These are phyloP conservation scores for Suillus ampliporus DNA, from an alignment of 768 basidiomycete species.

Conservation along the genomic window DNA sequence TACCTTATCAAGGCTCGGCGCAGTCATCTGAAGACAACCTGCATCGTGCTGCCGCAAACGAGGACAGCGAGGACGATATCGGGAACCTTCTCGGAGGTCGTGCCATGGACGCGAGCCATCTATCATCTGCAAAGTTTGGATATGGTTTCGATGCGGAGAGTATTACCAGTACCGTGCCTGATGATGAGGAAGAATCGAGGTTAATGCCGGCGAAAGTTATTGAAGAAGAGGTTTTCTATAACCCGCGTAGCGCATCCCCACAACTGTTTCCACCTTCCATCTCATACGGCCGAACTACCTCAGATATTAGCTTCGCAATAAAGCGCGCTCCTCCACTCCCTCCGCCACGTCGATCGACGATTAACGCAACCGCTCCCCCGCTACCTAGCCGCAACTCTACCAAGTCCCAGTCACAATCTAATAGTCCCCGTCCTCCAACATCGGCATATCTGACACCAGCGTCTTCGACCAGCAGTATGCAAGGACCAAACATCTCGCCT, in stretches of 20 bases:
- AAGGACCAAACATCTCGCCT: slow-evolving; percentile 57
- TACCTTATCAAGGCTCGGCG: slow-evolving; percentile 31
- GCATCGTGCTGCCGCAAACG: slow-evolving; percentile 15
- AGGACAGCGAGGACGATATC: slow-evolving; percentile 30
- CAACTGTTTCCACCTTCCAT: slow-evolving; percentile 22
- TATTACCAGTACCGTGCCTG: slow-evolving; percentile 47
- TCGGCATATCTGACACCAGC: slow-evolving; percentile 35
- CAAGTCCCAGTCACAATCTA: slow-evolving; percentile 24
- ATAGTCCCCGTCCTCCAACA: slow-evolving; percentile 23
- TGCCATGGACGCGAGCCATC: slow-evolving; percentile 18
- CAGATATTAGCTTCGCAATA: slow-evolving; percentile 23
- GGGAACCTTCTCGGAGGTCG: slow-evolving; percentile 15
- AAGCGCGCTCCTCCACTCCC: slow-evolving; percentile 70
- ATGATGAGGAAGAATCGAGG: slow-evolving; percentile 50
- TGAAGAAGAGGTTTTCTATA: slow-evolving; percentile 30
- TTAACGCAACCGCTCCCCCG: slow-evolving; percentile 42
- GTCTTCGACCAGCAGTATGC: slow-evolving; percentile 41
- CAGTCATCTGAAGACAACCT: slow-evolving; percentile 34
- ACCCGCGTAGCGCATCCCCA: slow-evolving; percentile 21
- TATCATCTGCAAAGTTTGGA: slow-evolving; percentile 21
- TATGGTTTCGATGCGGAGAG: slow-evolving; percentile 42
- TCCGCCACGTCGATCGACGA: slow-evolving; percentile 58
- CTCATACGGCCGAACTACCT: slow-evolving; percentile 29
- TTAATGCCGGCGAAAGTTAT: slow-evolving; percentile 35
- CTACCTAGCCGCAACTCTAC: slow-evolving; percentile 51